Conservation (phyloP, 345 rosid genomes). For the Psidium guajava region DNA sequence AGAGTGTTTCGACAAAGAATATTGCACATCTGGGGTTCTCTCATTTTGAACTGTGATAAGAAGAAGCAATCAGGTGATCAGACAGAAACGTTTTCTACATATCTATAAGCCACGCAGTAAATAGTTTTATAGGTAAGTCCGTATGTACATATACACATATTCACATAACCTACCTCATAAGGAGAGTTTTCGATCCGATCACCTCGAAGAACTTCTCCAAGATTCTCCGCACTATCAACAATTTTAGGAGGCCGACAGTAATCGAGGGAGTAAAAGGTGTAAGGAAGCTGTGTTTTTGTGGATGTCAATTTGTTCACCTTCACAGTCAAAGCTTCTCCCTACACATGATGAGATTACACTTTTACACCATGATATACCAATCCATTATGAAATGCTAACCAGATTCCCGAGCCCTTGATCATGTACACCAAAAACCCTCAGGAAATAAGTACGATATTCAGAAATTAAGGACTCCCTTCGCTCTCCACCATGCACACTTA, state of each 20-base stretch:
- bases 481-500: neutral
- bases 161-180: conserved; percentile 31
- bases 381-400: neutral
- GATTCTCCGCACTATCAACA: conserved; percentile 84
- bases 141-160: neutral
- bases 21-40: conserved; percentile 61
- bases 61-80: neutral
- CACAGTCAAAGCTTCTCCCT: conserved; percentile 78
- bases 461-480: neutral
- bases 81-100: neutral
- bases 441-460: neutral
- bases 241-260: conserved; percentile 51
- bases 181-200: conserved; percentile 91
- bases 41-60: conserved; percentile 66
- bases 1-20: conserved; percentile 40
- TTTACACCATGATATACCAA: neutral
- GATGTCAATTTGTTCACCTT: conserved; percentile 89
- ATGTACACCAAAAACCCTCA: neutral
- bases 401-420: neutral
- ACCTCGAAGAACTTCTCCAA: conserved; percentile 91
- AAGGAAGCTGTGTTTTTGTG: conserved; percentile 90
- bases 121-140: neutral
- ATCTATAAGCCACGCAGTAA: neutral
- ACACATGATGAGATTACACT: conserved; percentile 5
- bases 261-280: conserved; percentile 65